These are phyloP conservation scores for Kregervanrija pseudodelftensis DNA, from an alignment of 805 yeast species.

Conservation along the genomic window DNA sequence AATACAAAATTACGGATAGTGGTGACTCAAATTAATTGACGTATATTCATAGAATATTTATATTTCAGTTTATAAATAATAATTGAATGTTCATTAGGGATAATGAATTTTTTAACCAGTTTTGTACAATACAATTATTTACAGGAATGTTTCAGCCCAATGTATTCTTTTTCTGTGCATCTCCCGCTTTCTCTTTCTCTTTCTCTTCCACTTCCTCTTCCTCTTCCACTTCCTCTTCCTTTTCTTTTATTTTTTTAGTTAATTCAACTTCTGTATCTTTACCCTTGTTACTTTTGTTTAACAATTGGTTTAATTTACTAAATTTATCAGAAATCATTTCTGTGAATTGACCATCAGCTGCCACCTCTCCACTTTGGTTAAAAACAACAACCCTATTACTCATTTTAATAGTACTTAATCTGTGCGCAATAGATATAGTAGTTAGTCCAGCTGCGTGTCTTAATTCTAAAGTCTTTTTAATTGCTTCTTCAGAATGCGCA, in stretches of 20 bases:
- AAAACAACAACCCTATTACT: conserved; percentile 78
- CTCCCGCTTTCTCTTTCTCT: neutral
- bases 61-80: no score
- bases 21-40: conserved; percentile 18
- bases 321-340: conserved; percentile 39
- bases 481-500: conserved; percentile 79
- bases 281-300: conserved; percentile 25
- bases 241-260: conserved; percentile 7
- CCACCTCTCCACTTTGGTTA: conserved; percentile 60
- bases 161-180: neutral
- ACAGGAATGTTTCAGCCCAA: no score
- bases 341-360: conserved; percentile 59
- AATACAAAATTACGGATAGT: conserved; percentile 26
- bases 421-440: conserved; percentile 84
- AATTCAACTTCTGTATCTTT: conserved; percentile 20
- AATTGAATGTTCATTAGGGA: no score
- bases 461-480: conserved; percentile 59
- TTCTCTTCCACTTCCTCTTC: neutral
- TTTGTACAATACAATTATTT: no score
- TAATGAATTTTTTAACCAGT: no score
- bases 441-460: conserved; percentile 56
- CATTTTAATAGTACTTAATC: conserved; percentile 80
- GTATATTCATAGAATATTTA: no score
- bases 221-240: conserved; percentile 2
- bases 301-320: conserved; percentile 38